Evolutionary conservation across 2,329 filamentous ascomycete species (phyloP), one percentile per base, ranked within the genome.

Genomic region (Cladosporium sp.): DNA sequence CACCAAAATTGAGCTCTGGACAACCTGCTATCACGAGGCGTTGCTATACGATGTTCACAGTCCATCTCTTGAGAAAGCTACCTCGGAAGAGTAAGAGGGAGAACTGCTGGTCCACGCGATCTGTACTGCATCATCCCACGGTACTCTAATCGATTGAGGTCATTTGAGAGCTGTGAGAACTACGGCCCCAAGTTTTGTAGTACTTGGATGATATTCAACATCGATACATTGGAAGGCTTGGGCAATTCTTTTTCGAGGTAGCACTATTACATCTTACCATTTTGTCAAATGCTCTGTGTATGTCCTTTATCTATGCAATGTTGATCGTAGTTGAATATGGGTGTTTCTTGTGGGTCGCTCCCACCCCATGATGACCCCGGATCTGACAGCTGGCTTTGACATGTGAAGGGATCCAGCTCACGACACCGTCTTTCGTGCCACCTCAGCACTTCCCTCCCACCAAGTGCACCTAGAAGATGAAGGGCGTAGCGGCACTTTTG

Each of bases 401-500:
- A 61, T 61, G 46, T 61, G 58, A 61, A 61, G 30, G 58, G 6
- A 43, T 39, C 30, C 16, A 61, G 58, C 60, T 63, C 60, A 54
- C 57, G 57, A 54, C 51, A 63, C 32, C 51, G 18, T 51, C 58
- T 51, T 49, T 39, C 58, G 28, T 61, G 13, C 28, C 28, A 26
- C 18, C 21, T 16, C 39, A 16, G 28, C 39, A 46, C 30, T n/a
- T 28, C 58, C 26, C 28, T 51, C n/a, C 16, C 28, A 53, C 43
- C 25, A 58, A n/a, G 54, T 25, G 49, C 32, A 43, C 30, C 51
- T 53, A 14, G 25, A 65, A 34, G 32, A 77, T 77, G 75, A 76
- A 70, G 64, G 62, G 68, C 39, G 70, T 69, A 54, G 70, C 70
- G 66, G 73, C 70, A 60, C 70, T 75, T 67, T 66, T 76, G 63